phyloP scores from a whole-genome alignment of 768 basidiomycete species.

The Solioccasus polychromus region DNA sequence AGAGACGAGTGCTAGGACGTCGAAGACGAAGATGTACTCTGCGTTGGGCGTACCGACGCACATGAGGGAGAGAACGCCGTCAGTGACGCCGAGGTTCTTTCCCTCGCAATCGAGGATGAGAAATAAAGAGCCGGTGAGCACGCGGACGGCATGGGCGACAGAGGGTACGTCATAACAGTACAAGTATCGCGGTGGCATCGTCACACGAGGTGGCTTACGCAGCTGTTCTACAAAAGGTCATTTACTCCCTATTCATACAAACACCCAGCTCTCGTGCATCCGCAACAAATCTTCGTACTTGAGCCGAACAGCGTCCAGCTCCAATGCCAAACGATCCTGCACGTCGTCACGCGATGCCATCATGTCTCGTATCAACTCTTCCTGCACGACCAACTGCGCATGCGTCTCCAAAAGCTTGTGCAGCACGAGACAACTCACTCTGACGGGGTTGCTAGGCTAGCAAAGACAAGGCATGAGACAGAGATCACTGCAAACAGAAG shows the following conservation, averaged over 20 bases:
- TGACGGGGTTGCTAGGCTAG: constrained; percentile 53
- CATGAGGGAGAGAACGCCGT: constrained; percentile 36
- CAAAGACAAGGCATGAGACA: background rate
- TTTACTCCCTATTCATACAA: no score
- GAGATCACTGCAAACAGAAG: constrained; percentile 11
- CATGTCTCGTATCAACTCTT: constrained; percentile 29
- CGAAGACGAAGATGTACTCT: constrained; percentile 36
- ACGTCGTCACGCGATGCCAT: constrained; percentile 32
- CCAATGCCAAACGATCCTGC: constrained; percentile 28
- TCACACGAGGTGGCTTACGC: constrained; percentile 21
- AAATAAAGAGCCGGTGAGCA: constrained; percentile 22
- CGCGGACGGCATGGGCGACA: constrained; percentile 16
- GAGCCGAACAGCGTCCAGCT: constrained; percentile 37
- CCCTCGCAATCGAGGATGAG: constrained; percentile 42
- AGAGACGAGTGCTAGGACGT: constrained; percentile 30
- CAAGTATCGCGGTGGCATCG: constrained; percentile 14
- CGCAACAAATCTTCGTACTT: constrained; percentile 42
- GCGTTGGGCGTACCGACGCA: constrained; percentile 32
- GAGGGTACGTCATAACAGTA: constrained; percentile 15
- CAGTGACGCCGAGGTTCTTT: constrained; percentile 29
- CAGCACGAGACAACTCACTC: constrained; percentile 47
- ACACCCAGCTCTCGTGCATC: constrained; percentile 39
- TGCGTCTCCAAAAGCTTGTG: constrained; percentile 50
- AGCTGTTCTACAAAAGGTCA: no score
- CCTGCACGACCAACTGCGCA: constrained; percentile 37